Conservation (phyloP, 306 rosid species). For the Pyrus pyrifolia region DNA sequence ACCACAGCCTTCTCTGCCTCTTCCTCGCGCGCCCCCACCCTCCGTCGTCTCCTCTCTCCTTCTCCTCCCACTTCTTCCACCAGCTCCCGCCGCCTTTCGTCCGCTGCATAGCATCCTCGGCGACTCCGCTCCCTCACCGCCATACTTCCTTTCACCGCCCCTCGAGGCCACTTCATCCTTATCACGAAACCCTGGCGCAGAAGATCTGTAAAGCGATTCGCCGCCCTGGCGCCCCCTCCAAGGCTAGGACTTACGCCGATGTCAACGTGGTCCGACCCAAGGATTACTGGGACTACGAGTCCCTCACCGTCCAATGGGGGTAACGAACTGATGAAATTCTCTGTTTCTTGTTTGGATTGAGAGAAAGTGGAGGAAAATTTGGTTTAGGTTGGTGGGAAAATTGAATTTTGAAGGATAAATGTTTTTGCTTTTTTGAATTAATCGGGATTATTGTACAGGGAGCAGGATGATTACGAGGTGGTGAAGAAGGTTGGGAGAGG, state of each 20-base stretch:
- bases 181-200: conserved; percentile 71
- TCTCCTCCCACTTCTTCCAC: background rate
- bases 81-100: conserved; percentile 9
- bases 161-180: conserved; percentile 20
- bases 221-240: conserved; percentile 95
- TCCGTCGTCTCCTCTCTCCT: background rate
- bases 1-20: background rate
- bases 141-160: conserved; percentile 10
- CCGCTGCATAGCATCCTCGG: conserved; percentile 39
- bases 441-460: conserved; percentile 34
- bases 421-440: background rate
- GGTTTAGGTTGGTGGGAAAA: background rate
- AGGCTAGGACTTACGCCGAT: conserved; percentile 76
- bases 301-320: conserved; percentile 98
- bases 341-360: background rate
- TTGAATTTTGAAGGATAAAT: background rate
- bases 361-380: background rate
- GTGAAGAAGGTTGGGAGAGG: conserved; percentile 96
- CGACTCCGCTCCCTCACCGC: conserved; percentile 29
- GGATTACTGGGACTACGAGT: conserved; percentile 90
- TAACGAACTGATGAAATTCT: conserved; percentile 1
- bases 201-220: conserved; percentile 88
- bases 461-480: conserved; percentile 93
- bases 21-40: background rate
- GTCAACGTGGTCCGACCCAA: conserved; percentile 87